Conservation (phyloP, 352 stramenopile species). For the Phytophthora boehmeriae region DNA sequence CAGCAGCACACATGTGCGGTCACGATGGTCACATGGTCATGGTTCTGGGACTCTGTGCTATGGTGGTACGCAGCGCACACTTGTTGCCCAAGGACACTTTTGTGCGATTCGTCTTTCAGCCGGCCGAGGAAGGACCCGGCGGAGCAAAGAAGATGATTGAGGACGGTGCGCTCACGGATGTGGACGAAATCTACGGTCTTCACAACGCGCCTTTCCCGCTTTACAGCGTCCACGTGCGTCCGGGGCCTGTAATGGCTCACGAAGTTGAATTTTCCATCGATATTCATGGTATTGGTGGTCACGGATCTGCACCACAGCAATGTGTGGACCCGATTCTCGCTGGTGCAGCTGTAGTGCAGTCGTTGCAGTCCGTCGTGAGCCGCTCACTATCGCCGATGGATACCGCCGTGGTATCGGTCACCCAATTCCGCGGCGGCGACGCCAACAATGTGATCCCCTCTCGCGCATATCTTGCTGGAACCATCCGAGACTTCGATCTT, state of each 20-base stretch:
- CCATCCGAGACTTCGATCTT: slow-evolving; percentile 92
- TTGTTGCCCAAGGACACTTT: slow-evolving; percentile 73
- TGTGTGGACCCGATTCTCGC: slow-evolving; percentile 94
- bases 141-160: slow-evolving; percentile 94
- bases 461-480: slow-evolving; percentile 85
- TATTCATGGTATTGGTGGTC: slow-evolving; percentile 92
- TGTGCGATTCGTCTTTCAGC: slow-evolving; percentile 95
- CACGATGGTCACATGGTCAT: slow-evolving; percentile 97
- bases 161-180: slow-evolving; percentile 87
- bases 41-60: slow-evolving; percentile 88
- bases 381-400: slow-evolving; percentile 91
- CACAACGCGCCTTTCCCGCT: slow-evolving; percentile 92
- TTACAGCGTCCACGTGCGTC: slow-evolving; percentile 88
- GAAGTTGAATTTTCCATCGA: slow-evolving; percentile 93
- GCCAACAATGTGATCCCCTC: slow-evolving; percentile 96
- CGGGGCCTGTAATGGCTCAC: slow-evolving; percentile 92
- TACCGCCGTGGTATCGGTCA: slow-evolving; percentile 92
- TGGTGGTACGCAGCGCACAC: slow-evolving; percentile 77
- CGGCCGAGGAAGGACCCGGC: slow-evolving; percentile 93
- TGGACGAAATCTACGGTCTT: slow-evolving; percentile 93
- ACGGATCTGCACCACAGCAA: slow-evolving; percentile 93
- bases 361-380: slow-evolving; percentile 94
- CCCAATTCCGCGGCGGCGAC: slow-evolving; percentile 90
- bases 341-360: slow-evolving; percentile 88
- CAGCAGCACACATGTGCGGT: slow-evolving; percentile 92